Evolutionary conservation across 2,329 filamentous ascomycete species (phyloP), one percentile per base, ranked within the genome.

Genomic region (Diaporthe sp.): DNA sequence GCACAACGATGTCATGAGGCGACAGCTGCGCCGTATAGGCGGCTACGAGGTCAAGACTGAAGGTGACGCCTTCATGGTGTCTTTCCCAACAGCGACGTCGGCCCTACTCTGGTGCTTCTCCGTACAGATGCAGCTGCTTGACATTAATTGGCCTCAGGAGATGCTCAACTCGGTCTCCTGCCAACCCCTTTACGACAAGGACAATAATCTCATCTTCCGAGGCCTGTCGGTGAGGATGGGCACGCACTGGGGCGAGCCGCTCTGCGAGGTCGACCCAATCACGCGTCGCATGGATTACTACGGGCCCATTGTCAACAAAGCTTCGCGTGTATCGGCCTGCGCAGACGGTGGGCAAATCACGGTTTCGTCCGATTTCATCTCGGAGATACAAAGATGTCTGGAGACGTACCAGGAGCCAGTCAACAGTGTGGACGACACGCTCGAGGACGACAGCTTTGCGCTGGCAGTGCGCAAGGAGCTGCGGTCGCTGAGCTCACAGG

Each of bases 271-370:
- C 66, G 97, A 99, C 83, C 97, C 97, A 0, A 96, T 99, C 67
- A 99, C 97, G 1, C 93, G 96, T 74, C 95, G 97, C 77, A 99
- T 99, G 97, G 97, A 99, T 80, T 99, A 99, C 85, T 99, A 98
- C 82, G 97, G 97, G 0, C 97, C 97, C 19, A 99, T 99, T 95
- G 97, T 99, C 80, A 99, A 99, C 85, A 96, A 97, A 81, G 95
- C 97, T 0, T 94, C 97, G 22, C 94, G 97, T 85, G 97, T 99
- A 77, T 97, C 95, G 9, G 93, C 95, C 30, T 96, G 98, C 57
- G 97, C 97, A 47, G 97, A 99, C 82, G 97, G 97, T 76, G 97
- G 97, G 0, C 96, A 99, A 82, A 98, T 98, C 77, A 97, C 96
- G 0, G 97, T 98, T 2, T 98, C 96, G 0, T 95, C 95, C 1